Evolutionary conservation across 805 yeast genomes (phyloP).

Genomic region (Kuraishia molischiana): DNA sequence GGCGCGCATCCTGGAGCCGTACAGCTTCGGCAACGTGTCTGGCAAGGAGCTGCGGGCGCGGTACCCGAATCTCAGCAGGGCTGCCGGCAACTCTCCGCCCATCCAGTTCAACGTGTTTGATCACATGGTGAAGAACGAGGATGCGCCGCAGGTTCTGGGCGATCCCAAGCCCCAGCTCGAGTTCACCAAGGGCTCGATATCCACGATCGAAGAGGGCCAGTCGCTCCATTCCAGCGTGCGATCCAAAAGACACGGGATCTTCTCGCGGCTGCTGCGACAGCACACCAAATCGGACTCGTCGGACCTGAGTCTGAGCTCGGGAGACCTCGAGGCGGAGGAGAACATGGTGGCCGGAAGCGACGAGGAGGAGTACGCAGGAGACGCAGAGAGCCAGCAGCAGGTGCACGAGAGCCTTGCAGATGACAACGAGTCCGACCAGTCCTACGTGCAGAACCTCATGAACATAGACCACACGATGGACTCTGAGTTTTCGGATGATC

Average conservation of each 20-base stretch:
- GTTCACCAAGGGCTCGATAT: not conserved
- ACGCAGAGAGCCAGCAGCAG: not conserved
- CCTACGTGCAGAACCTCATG: slow-evolving; percentile 19
- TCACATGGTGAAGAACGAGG: not conserved
- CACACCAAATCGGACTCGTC: not conserved
- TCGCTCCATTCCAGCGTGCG: not conserved
- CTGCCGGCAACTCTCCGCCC: slow-evolving; percentile 11
- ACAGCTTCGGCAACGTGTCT: not conserved
- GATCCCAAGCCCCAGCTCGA: slow-evolving; percentile 1
- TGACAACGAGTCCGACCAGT: slow-evolving; percentile 14
- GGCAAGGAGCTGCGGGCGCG: not conserved
- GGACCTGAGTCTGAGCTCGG: slow-evolving; percentile 1
- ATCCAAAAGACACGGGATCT: not conserved
- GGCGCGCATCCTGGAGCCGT: slow-evolving; percentile 1
- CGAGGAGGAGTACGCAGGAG: slow-evolving; percentile 8
- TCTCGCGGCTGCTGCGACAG: not conserved
- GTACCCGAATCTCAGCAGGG: slow-evolving; percentile 2
- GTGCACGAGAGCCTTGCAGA: slow-evolving; percentile 11
- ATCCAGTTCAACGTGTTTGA: slow-evolving; percentile 16
- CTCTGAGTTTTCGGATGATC: slow-evolving; percentile 8
- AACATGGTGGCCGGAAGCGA: slow-evolving; percentile 5
- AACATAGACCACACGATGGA: slow-evolving; percentile 18
- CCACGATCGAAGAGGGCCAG: not conserved
- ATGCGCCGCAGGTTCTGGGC: slow-evolving; percentile 4
- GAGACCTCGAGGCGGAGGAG: slow-evolving; percentile 8